Conservation (phyloP, 164 flowering plant species). For the Euptelea pleiosperma region DNA sequence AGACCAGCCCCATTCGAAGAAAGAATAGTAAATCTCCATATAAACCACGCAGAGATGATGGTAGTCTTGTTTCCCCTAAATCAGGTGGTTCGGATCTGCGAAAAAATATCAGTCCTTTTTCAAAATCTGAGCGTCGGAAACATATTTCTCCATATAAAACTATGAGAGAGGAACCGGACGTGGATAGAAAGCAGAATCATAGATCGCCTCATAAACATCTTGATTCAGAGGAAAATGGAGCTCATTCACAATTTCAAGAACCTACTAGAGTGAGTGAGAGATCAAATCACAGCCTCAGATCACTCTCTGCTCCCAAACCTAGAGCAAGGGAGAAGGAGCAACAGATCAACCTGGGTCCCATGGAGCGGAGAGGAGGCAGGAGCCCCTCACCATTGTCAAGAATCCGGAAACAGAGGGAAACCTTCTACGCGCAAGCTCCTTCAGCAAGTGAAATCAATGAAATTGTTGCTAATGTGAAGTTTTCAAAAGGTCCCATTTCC, state of each 20-base stretch:
- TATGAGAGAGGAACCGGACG: conserved; percentile 20
- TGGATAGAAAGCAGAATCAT: conserved; percentile 16
- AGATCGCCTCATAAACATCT: conserved; percentile 13
- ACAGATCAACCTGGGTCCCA: conserved; percentile 12
- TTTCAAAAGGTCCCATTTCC: conserved; percentile 12
- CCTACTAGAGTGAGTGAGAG: conserved; percentile 19
- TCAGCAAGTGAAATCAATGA: conserved; percentile 59
- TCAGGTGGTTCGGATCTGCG: conserved; percentile 10
- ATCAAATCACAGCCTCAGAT: conserved; percentile 31
- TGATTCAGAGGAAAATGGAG: conserved; percentile 12
- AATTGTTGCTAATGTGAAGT: conserved; percentile 45
- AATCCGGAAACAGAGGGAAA: conserved; percentile 30
- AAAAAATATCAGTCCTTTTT: conserved; percentile 33
- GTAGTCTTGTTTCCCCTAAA: conserved; percentile 15
- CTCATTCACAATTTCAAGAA: conserved; percentile 12
- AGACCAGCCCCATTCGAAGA: conserved; percentile 21
- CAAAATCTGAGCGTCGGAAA: conserved; percentile 28
- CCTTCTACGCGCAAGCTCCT: conserved; percentile 20
- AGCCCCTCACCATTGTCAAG: conserved; percentile 28
- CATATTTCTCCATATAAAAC: conserved; percentile 40
- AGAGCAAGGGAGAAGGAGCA: conserved; percentile 31
- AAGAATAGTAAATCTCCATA: conserved; percentile 46
- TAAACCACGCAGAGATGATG: conserved; percentile 29
- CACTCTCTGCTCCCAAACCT: conserved; percentile 44
- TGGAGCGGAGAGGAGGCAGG: conserved; percentile 22